Conservation (phyloP, 768 basidiomycete species). For the Clitopilus passeckerianus region DNA sequence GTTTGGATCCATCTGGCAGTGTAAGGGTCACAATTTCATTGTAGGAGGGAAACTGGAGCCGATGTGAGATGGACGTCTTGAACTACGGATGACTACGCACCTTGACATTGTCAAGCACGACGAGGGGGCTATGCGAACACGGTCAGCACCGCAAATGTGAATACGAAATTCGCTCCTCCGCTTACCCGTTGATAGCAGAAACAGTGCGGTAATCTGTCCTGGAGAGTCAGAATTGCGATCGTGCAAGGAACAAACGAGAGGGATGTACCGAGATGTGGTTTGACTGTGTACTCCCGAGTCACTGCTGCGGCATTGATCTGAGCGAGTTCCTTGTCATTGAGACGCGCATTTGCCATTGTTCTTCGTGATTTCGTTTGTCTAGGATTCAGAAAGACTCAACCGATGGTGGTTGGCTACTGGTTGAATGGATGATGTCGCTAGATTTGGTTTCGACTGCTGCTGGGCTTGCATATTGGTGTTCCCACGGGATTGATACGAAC, state of each 20-base stretch:
- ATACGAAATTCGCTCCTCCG: slow-evolving; percentile 7
- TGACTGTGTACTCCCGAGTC: slow-evolving; percentile 81
- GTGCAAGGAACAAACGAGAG: slow-evolving; percentile 8
- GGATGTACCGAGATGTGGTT: slow-evolving; percentile 79
- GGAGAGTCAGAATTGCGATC: slow-evolving; percentile 9
- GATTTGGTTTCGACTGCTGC: not conserved
- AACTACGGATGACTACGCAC: slow-evolving; percentile 32
- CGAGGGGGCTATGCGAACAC: slow-evolving; percentile 66
- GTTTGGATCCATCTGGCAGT: slow-evolving; percentile 89
- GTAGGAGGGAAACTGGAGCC: slow-evolving; percentile 84
- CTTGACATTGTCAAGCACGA: slow-evolving; percentile 98
- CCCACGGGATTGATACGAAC: not conserved
- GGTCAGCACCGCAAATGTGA: not conserved
- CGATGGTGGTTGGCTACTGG: not conserved
- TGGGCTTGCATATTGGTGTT: not conserved
- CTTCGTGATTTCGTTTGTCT: not conserved
- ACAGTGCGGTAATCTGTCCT: slow-evolving; percentile 92
- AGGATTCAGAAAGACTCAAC: not conserved
- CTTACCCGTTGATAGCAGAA: slow-evolving; percentile 92
- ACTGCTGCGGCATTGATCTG: slow-evolving; percentile 86
- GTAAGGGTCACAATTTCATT: slow-evolving; percentile 98
- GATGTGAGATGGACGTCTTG: slow-evolving; percentile 1
- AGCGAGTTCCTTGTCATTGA: slow-evolving; percentile 70
- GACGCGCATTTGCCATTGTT: slow-evolving; percentile 49
- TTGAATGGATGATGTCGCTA: not conserved